Evolutionary conservation across 2,329 filamentous ascomycete genomes (phyloP).

Genomic region (Fusarium succisae): DNA sequence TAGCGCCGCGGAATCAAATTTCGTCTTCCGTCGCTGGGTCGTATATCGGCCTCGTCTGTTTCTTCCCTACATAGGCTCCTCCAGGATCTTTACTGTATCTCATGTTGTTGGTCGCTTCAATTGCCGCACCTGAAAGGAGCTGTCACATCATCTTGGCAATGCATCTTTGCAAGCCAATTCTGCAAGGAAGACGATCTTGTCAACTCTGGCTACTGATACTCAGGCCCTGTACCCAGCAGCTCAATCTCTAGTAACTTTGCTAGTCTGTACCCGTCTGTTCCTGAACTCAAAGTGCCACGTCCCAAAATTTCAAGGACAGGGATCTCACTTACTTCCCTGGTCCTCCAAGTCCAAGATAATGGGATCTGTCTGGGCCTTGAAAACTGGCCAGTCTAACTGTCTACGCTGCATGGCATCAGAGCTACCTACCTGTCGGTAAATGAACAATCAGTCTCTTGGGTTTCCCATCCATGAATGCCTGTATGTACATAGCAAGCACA

Average conservation of each 20-base stretch:
- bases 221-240: background rate
- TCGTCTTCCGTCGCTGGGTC: slow-evolving; percentile 17
- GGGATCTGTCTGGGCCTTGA: slow-evolving; percentile 22
- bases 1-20: slow-evolving; percentile 35
- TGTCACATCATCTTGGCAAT: slow-evolving; percentile 1
- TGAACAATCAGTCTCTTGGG: slow-evolving; percentile 22
- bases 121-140: slow-evolving; percentile 2
- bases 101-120: background rate
- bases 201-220: background rate
- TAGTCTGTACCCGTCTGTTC: background rate
- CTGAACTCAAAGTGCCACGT: slow-evolving; percentile 14
- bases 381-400: slow-evolving; percentile 9
- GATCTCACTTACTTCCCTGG: slow-evolving; percentile 10
- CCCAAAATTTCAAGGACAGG: slow-evolving; percentile 14
- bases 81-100: background rate
- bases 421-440: slow-evolving; percentile 36
- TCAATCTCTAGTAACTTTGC: background rate
- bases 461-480: background rate
- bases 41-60: slow-evolving; percentile 13
- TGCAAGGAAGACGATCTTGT: slow-evolving; percentile 10
- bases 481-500: background rate
- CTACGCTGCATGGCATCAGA: slow-evolving; percentile 31
- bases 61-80: background rate
- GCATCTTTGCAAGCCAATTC: background rate
- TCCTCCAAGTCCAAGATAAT: slow-evolving; percentile 3